Evolutionary conservation across 2,329 filamentous ascomycete genomes (phyloP).

Genomic region (Diaporthe helianthi): DNA sequence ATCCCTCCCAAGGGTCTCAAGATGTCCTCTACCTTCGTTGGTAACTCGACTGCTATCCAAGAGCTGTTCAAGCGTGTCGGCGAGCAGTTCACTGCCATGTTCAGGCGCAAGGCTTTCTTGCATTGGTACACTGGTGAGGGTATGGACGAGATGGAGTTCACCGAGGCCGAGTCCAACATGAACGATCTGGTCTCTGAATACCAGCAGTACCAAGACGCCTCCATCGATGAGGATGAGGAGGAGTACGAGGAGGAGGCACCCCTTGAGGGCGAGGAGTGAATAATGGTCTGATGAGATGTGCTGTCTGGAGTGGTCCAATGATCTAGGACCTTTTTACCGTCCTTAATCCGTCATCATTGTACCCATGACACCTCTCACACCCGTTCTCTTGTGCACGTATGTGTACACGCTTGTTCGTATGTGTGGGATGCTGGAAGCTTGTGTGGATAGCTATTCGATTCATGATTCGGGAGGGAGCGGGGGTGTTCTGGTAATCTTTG

Average conservation of each 20-base stretch:
- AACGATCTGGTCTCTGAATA: constrained; percentile 99
- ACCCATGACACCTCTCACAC: constrained; percentile 25
- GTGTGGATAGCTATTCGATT: constrained; percentile 31
- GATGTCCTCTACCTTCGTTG: constrained; percentile 99
- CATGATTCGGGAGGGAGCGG: constrained; percentile 13
- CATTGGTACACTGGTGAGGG: constrained; percentile 99
- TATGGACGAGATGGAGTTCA: constrained; percentile 99
- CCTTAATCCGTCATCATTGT: constrained; percentile 33
- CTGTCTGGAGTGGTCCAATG: constrained; percentile 25
- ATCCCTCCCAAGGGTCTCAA: constrained; percentile 97
- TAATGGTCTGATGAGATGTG: constrained; percentile 28
- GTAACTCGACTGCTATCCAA: constrained; percentile 99
- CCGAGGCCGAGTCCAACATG: constrained; percentile 99
- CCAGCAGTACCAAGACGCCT: constrained; percentile 99
- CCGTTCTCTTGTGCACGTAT: constrained; percentile 17
- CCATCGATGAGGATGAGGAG: constrained; percentile 96
- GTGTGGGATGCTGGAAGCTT: constrained; percentile 26
- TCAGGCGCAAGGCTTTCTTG: constrained; percentile 99
- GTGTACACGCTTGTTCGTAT: constrained; percentile 3
- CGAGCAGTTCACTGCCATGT: constrained; percentile 99
- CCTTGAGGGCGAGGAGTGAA: constrained; percentile 72
- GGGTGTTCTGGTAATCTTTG: constrained; percentile 29
- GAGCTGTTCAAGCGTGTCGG: constrained; percentile 99
- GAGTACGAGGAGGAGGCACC: constrained; percentile 89
- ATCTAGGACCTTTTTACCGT: constrained; percentile 23